Base-by-base conservation (phyloP, 2,329 filamentous ascomycete genomes). In the Neopestalotiopsis rosae region DNA sequence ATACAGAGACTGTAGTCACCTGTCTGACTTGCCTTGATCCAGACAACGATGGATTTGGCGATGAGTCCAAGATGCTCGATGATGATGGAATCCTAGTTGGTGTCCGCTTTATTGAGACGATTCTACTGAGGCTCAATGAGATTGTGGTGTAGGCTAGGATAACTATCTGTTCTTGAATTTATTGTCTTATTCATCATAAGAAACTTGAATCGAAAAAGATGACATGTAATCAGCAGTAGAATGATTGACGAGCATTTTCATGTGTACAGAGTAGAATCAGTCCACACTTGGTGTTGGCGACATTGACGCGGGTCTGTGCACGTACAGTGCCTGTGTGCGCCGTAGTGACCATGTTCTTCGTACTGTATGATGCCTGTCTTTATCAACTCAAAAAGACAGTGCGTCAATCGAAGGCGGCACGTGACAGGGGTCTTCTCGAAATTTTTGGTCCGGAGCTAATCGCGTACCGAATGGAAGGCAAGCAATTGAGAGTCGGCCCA, bases 1-100 rank as follows among this genome's bases (percentile, higher is more conserved):
- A 80, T 62, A 68, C 76, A 5, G 62, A 73, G 3, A 67, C 80
- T 5, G 79, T 80, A 0, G 69, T 75, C 4, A 76, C 74, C 4
- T 82, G 80, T 14, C 70, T 82, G 14, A 79, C 77, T 0, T 81
- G 79, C 49, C 66, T 81, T 17, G 80, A 80, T 64, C 49, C 70
- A 4, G 74, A 72, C 1, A 79, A 77, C 24, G 65, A 70, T 3
- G 76, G 75, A 28, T 62, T 79, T 71, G 75, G 73, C 0, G 73
- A 77, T 24, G 74, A 75, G 34, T 67, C 69, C 17, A 74, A 77
- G n/a, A 73, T 78, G 38, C 62, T 72, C 34, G 77, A 79, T 65
- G 76, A 77, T 14, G 76, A 77, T 69, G 76, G 75, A 1, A 72
- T 78, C 14, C 24, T 76, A 7, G 71, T 79, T 2, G 76, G 72